Evolutionary conservation across 371 early-diverging fungal species (phyloP).

Genomic region (Syncephalis fuscata): DNA sequence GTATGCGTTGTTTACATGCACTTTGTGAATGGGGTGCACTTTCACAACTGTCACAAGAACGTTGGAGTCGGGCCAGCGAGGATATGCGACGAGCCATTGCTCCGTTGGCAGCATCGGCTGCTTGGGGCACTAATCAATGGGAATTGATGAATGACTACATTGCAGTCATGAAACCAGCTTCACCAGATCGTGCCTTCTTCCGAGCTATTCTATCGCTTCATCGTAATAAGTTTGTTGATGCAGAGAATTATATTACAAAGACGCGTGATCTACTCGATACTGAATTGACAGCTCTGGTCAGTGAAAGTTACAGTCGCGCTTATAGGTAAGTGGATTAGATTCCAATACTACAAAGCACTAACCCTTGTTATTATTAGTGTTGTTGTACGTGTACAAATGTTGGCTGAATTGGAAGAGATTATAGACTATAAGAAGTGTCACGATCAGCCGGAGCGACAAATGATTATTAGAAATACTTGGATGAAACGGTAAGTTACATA

Average conservation of each 20-base stretch:
- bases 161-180: constrained; percentile 55
- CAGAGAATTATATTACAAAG: constrained; percentile 55
- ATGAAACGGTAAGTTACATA: constrained; percentile 28
- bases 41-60: constrained; percentile 60
- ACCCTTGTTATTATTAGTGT: constrained; percentile 13
- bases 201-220: constrained; percentile 78
- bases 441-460: constrained; percentile 68
- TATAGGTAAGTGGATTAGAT: neutral
- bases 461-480: constrained; percentile 75
- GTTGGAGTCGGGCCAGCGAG: constrained; percentile 47
- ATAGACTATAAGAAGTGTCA: constrained; percentile 71
- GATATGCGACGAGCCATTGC: constrained; percentile 53
- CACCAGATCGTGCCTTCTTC: constrained; percentile 56
- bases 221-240: constrained; percentile 59
- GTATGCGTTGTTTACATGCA: constrained; percentile 85
- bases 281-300: constrained; percentile 52
- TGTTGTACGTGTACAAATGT: constrained; percentile 88
- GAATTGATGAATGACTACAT: constrained; percentile 86
- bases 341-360: neutral
- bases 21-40: constrained; percentile 90
- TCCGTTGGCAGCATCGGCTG: constrained; percentile 81
- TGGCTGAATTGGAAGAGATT: constrained; percentile 94
- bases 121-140: constrained; percentile 90
- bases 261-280: constrained; percentile 81
- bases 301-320: neutral